Conservation (phyloP, 108 stramenopile species). For the Chaetoceros tenuissimus region DNA sequence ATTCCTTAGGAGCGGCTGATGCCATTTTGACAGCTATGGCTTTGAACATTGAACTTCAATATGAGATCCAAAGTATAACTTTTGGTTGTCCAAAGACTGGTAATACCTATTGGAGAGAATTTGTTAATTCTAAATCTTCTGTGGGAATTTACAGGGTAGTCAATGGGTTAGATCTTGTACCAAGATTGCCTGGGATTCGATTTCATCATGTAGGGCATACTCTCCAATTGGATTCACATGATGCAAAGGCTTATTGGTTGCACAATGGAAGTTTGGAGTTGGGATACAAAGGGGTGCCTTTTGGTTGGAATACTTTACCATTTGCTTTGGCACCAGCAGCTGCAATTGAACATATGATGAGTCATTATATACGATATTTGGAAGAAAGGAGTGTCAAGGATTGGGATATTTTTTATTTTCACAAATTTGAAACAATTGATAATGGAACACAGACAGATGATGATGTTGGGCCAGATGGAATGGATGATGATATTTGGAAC, state of each 20-base stretch:
- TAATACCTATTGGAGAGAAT: slow-evolving; percentile 40
- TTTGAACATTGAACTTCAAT: slow-evolving; percentile 29
- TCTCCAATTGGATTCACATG: slow-evolving; percentile 46
- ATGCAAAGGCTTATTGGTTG: slow-evolving; percentile 31
- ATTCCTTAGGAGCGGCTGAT: slow-evolving; percentile 72
- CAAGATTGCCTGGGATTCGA: slow-evolving; percentile 54
- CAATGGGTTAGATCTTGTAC: slow-evolving; percentile 63
- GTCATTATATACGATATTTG: neutral
- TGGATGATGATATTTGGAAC: neutral
- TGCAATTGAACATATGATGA: neutral
- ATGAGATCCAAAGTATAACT: slow-evolving; percentile 42
- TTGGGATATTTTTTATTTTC: neutral
- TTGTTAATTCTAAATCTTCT: slow-evolving; percentile 22
- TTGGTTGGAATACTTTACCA: slow-evolving; percentile 34
- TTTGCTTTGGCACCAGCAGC: neutral
- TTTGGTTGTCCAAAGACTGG: slow-evolving; percentile 79
- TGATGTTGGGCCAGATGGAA: neutral
- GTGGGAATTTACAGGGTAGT: slow-evolving; percentile 43
- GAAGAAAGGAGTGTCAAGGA: neutral
- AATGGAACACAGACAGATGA: neutral
- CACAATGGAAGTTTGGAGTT: slow-evolving; percentile 49
- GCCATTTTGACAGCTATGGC: slow-evolving; percentile 60
- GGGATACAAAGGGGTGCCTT: slow-evolving; percentile 44
- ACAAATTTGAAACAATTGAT: neutral
- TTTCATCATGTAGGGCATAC: slow-evolving; percentile 80